A percentile compares a stretch with the other conserved stretches of the same genome.
phyloP scores from a whole-genome alignment of 306 rosid species.

The Geum urbanum region DNA sequence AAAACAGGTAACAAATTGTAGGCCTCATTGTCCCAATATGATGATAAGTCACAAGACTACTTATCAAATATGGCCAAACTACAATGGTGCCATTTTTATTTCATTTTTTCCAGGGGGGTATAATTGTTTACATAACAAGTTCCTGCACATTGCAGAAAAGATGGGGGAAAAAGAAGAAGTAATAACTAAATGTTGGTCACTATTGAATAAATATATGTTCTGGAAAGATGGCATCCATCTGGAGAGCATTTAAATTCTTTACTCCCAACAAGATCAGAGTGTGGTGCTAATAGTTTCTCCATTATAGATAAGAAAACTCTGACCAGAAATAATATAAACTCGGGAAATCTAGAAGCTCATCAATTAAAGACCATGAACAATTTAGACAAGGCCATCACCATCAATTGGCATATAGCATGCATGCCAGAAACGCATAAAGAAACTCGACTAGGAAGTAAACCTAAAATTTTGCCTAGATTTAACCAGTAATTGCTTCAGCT shows the following conservation, averaged over 20 bases:
- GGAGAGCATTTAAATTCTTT: neutral
- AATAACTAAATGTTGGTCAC: neutral
- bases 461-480: neutral
- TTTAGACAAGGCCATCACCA: conserved; percentile 12
- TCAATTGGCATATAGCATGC: conserved; percentile 19
- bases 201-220: neutral
- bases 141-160: neutral
- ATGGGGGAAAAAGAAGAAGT: neutral
- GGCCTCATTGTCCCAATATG: conserved; percentile 23
- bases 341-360: neutral
- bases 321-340: too few relatives aligned
- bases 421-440: neutral
- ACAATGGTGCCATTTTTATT: neutral
- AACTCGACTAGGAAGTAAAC: neutral
- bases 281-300: neutral
- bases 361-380: neutral
- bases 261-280: neutral
- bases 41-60: neutral
- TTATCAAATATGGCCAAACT: neutral
- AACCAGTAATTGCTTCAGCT: neutral
- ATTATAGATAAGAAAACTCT: neutral
- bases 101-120: neutral
- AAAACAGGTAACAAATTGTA: too few relatives aligned
- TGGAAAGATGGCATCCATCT: neutral
- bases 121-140: neutral